Conservation (phyloP, 75 land plant species). For the Picea glauca region DNA sequence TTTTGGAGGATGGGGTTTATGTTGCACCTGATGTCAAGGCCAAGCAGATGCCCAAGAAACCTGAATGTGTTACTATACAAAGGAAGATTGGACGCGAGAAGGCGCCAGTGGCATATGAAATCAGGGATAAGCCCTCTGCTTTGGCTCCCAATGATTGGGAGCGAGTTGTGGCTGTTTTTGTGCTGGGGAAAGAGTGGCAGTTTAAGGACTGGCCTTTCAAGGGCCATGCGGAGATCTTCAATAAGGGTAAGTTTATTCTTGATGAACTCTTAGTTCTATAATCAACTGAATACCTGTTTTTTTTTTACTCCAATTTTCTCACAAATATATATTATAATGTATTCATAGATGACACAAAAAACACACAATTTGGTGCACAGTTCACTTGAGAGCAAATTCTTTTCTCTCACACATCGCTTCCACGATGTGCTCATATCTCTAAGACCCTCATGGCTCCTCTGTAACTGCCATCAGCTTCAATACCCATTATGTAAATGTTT, state of each 20-base stretch:
- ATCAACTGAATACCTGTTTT: too few species aligned
- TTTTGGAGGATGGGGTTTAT: conserved; percentile 52
- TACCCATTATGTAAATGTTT: neutral
- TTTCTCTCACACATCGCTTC: too few species aligned
- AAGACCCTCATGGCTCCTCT: neutral
- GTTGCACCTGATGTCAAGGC: conserved; percentile 40
- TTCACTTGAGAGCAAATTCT: too few species aligned
- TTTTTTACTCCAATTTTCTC: too few species aligned
- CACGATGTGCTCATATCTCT: neutral
- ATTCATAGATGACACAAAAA: too few species aligned
- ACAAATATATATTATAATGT: too few species aligned
- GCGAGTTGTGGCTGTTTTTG: conserved; percentile 46
- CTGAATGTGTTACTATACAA: conserved; percentile 28
- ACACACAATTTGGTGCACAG: too few species aligned
- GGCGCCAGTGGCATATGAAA: conserved; percentile 34
- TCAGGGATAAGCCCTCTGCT: conserved; percentile 37
- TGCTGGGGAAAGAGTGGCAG: conserved; percentile 60
- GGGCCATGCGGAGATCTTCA: conserved; percentile 44
- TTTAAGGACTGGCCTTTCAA: conserved; percentile 54
- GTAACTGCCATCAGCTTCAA: neutral
- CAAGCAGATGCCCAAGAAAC: conserved; percentile 28
- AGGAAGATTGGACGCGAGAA: conserved; percentile 47
- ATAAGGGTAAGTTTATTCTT: conserved; percentile 31
- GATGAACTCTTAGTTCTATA: too few species aligned
- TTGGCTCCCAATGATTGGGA: conserved; percentile 47